Evolutionary conservation across 768 basidiomycete genomes (phyloP), one percentile per base, ranked within the genome.

Genomic region (Megacollybia marginata): DNA sequence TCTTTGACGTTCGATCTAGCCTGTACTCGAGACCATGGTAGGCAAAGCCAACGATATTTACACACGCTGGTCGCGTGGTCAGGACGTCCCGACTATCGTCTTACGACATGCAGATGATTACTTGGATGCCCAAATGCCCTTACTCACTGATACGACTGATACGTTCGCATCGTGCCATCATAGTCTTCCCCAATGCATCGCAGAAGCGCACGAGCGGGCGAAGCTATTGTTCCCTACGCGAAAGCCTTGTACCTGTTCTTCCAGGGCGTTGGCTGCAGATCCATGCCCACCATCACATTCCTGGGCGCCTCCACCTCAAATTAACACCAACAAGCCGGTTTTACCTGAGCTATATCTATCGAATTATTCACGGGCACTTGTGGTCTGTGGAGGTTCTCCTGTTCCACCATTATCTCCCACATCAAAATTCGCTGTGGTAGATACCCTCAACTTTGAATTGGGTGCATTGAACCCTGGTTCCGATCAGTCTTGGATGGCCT

Each of bases 41-140:
- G 71, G 69, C 50, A 76, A 74, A 54, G 69, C 76, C n/a, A 75
- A 71, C 51, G 64, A 70, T 56, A 73, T 74, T 44, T 75, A 75
- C 55, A 66, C 65, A 47, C 67, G 70, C 2, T 78, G 76, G 76
- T 66, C 65, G 4, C 65, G 65, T 16, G 70, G 71, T 19, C 71
- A 73, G 55, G 72, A 75, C 46, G 59, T 73, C 16, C 70, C 68
- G 33, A 71, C 71, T 2, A 65, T 73, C 40, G 65, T 74, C 5
- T 64, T 72, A 19, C 67, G 67, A 43, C 69, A 70, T 52, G 64
- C 61, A 23, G 67, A 68, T 32, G 67, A 69, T 7, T 47, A 48
- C 51, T 48, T 55, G 19, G 50, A 51, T 46, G 32, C 52, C 19
- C 33, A 53, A 44, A 11, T 54, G 42, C 43, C 57, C 53, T 44